Evolutionary conservation across 345 rosid species (phyloP).

Genomic region (Iberis pinnata): DNA sequence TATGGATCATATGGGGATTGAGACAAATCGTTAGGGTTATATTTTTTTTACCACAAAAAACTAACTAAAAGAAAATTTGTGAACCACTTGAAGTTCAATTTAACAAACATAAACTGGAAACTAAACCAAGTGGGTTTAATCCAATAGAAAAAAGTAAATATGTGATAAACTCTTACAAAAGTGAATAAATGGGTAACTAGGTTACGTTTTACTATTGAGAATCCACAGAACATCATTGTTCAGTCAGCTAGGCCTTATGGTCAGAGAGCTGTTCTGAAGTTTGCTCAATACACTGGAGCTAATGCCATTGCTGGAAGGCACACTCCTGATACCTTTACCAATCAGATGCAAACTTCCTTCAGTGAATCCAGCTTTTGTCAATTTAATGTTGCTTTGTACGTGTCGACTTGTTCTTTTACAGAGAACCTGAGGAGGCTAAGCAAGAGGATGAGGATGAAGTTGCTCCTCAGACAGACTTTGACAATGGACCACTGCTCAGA

Average conservation of each 20-base stretch:
- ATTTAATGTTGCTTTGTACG: no score
- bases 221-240: slow-evolving; percentile 86
- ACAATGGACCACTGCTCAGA: slow-evolving; percentile 47
- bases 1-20: no score
- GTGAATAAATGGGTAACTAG: no score
- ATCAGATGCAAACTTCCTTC: slow-evolving; percentile 87
- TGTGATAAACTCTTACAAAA: no score
- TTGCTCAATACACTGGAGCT: slow-evolving; percentile 92
- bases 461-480: slow-evolving; percentile 31
- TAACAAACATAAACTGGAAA: no score
- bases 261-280: slow-evolving; percentile 89
- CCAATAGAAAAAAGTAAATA: no score
- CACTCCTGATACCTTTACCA: slow-evolving; percentile 97
- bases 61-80: no score
- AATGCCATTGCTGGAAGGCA: slow-evolving; percentile 98
- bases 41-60: no score
- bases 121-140: no score
- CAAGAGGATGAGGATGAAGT: slow-evolving; percentile 55
- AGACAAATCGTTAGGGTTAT: no score
- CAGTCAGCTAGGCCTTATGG: slow-evolving; percentile 56
- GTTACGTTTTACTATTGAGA: slow-evolving; percentile 74
- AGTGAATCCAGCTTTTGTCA: slow-evolving; percentile 89
- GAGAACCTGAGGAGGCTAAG: slow-evolving; percentile 70
- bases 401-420: slow-evolving; percentile 77
- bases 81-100: no score